Conservation (phyloP, 495 filamentous ascomycete species). For the Podospora bellae-mahoneyi region DNA sequence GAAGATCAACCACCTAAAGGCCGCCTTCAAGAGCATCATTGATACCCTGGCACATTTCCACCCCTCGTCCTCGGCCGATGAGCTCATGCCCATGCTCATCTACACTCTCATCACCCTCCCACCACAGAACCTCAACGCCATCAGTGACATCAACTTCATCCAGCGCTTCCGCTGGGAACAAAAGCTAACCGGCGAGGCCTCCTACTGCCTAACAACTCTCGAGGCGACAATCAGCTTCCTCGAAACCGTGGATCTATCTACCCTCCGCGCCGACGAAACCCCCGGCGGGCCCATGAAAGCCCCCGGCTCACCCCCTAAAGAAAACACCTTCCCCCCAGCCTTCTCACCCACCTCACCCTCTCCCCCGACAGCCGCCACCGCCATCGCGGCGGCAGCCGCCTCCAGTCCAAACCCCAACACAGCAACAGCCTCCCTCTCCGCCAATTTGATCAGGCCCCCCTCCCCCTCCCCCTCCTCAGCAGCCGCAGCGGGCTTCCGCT, state of each 20-base stretch:
- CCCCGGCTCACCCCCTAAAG: constrained; percentile 50
- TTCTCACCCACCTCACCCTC: constrained; percentile 44
- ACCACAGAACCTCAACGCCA: constrained; percentile 78
- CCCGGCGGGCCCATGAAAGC: constrained; percentile 59
- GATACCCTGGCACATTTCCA: constrained; percentile 74
- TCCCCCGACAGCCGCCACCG: constrained; percentile 28
- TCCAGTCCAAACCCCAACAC: constrained; percentile 22
- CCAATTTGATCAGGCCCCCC: constrained; percentile 16
- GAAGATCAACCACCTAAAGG: constrained; percentile 85
- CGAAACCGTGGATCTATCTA: constrained; percentile 95
- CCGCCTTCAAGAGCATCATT: constrained; percentile 89
- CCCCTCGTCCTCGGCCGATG: constrained; percentile 91
- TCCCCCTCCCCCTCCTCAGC: constrained; percentile 22
- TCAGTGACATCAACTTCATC: constrained; percentile 91
- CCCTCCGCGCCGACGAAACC: constrained; percentile 77
- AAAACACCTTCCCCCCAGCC: constrained; percentile 50
- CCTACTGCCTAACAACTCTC: constrained; percentile 93
- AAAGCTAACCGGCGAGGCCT: constrained; percentile 87
- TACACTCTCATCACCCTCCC: constrained; percentile 90
- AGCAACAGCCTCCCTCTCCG: constrained; percentile 38
- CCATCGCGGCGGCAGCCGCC: constrained; percentile 34
- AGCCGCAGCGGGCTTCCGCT: constrained; percentile 33
- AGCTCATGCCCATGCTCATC: constrained; percentile 93
- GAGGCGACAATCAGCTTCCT: constrained; percentile 94
- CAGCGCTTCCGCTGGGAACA: constrained; percentile 84